Conservation (phyloP, 1,284 basidiomycete genomes). For the Anthracocystis walkeri region DNA sequence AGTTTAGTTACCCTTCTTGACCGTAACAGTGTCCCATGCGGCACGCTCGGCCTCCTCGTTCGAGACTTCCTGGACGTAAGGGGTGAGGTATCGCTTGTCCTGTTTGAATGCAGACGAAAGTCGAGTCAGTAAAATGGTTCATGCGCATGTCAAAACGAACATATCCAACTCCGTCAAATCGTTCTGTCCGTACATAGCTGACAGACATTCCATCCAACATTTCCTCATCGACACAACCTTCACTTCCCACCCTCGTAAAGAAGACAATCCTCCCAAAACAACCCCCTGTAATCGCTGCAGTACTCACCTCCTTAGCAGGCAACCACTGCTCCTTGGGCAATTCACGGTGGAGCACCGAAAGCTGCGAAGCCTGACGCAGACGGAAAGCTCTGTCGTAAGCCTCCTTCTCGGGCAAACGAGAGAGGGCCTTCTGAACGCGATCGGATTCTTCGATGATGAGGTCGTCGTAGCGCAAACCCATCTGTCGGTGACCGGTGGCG, state of each 20-base stretch:
- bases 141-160: neutral
- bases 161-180: neutral
- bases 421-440: conserved; percentile 81
- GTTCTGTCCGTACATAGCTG: too few species aligned
- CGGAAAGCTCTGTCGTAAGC: conserved; percentile 92
- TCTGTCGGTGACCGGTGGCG: conserved; percentile 84
- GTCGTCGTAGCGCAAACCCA: conserved; percentile 95
- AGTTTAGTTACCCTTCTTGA: conserved; percentile 59
- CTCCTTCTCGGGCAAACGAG: conserved; percentile 82
- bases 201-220: too few species aligned
- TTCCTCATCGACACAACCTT: too few species aligned
- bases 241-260: too few species aligned
- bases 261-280: neutral
- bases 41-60: conserved; percentile 83
- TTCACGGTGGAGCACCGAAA: conserved; percentile 82
- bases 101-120: conserved; percentile 68
- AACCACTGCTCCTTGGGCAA: conserved; percentile 89
- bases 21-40: conserved; percentile 80
- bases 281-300: neutral
- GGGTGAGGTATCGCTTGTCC: conserved; percentile 91
- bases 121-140: neutral
- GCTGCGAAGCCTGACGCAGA: conserved; percentile 84
- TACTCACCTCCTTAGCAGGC: conserved; percentile 78
- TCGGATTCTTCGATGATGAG: conserved; percentile 88
- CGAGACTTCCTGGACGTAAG: conserved; percentile 81